A percentile compares a stretch with the other conserved stretches of the same genome.
Conservation (phyloP, 2,329 filamentous ascomycete genomes). For the Colletotrichum cereale region DNA sequence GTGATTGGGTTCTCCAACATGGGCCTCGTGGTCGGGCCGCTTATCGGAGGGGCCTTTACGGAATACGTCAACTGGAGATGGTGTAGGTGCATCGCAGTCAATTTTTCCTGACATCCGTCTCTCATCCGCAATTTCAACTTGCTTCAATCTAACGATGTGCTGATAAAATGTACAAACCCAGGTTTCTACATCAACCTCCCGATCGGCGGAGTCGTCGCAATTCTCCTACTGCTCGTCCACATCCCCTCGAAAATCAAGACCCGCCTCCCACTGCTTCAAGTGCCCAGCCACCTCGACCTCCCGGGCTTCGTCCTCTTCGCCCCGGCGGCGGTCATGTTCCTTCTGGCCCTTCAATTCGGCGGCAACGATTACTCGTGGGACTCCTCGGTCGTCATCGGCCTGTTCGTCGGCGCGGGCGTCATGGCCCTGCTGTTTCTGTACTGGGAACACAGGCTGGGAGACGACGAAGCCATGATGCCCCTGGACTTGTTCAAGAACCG, state of each 20-base stretch:
- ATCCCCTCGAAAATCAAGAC: constrained; percentile 54
- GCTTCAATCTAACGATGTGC: not conserved
- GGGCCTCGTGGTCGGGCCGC: constrained; percentile 60
- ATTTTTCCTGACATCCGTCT: not conserved
- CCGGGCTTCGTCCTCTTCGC: constrained; percentile 58
- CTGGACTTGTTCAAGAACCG: constrained; percentile 58
- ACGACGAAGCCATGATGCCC: constrained; percentile 62
- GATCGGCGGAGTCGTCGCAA: constrained; percentile 52
- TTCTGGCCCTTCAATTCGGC: constrained; percentile 61
- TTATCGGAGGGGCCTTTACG: constrained; percentile 59
- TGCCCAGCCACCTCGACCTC: constrained; percentile 55
- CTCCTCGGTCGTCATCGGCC: constrained; percentile 53
- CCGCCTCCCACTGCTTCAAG: constrained; percentile 43
- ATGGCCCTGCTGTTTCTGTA: constrained; percentile 51
- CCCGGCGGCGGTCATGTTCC: constrained; percentile 55
- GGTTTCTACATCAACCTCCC: constrained; percentile 63
- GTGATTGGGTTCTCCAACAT: constrained; percentile 51
- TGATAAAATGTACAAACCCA: not conserved
- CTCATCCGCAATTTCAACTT: not conserved
- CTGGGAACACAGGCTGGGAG: constrained; percentile 59
- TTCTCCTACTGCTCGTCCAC: constrained; percentile 48
- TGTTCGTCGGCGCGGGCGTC: constrained; percentile 53
- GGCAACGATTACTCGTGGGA: constrained; percentile 55
- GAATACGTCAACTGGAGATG: constrained; percentile 56
- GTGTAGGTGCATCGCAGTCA: constrained; percentile 49